Percentiles rank a stretch among this genome's conserved stretches.
Evolutionary conservation across 2,329 filamentous ascomycete species (phyloP).

Genomic region (Rachicladosporium sp.): DNA sequence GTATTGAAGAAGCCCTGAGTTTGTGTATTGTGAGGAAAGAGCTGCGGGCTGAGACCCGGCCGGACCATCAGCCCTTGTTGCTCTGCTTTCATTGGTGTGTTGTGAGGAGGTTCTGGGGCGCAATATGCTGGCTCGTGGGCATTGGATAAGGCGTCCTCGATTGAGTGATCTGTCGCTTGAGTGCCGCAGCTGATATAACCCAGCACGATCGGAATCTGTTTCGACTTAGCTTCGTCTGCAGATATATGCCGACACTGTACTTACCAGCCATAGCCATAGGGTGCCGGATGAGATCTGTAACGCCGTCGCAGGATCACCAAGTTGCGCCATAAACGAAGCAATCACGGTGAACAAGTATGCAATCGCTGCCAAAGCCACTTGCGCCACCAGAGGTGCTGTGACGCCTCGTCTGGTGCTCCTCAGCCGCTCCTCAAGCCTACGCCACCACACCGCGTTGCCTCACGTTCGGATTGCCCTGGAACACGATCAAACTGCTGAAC

Average conservation of each 20-base stretch:
- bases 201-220: constrained; percentile 9
- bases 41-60: neutral
- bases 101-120: too few species aligned
- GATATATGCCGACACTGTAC: too few species aligned
- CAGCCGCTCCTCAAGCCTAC: neutral
- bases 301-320: constrained; percentile 10
- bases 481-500: too few species aligned
- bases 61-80: constrained; percentile 5
- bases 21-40: neutral
- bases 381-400: constrained; percentile 14
- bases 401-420: constrained; percentile 10
- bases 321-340: constrained; percentile 6
- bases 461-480: too few species aligned
- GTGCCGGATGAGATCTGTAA: constrained; percentile 13
- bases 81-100: constrained; percentile 1
- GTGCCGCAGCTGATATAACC: constrained; percentile 15
- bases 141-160: constrained; percentile 10
- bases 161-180: constrained; percentile 9
- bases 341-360: constrained; percentile 14
- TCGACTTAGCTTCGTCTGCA: too few species aligned
- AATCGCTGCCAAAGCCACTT: constrained; percentile 10
- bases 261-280: constrained; percentile 15
- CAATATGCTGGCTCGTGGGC: too few species aligned
- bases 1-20: neutral
- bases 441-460: too few species aligned